Percentiles rank a stretch among this genome's conserved stretches.
Conservation (phyloP, 495 filamentous ascomycete species). For the Schizothecium vesticola region DNA sequence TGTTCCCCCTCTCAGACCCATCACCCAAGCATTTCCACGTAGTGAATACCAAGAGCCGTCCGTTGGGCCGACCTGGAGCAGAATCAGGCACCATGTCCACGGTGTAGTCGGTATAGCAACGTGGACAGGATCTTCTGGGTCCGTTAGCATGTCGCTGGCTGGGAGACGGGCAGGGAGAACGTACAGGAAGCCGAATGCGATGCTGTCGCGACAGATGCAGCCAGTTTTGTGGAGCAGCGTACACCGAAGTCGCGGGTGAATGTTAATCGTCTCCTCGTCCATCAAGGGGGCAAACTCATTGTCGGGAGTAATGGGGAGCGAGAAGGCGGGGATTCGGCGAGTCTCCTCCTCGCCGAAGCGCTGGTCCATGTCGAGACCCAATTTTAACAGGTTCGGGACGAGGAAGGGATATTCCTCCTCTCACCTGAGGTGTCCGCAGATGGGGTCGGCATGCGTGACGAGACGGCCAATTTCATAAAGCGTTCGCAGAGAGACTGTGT, state of each 20-base stretch:
- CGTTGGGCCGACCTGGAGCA: neutral
- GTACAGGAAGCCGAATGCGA: neutral
- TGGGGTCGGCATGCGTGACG: neutral
- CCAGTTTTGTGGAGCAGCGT: neutral
- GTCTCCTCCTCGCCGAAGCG: neutral
- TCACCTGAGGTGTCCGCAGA: slow-evolving; percentile 1
- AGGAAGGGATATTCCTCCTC: slow-evolving; percentile 3
- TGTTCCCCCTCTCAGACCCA: neutral
- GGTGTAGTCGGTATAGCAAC: slow-evolving; percentile 6
- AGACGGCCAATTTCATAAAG: neutral
- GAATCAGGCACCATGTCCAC: slow-evolving; percentile 3
- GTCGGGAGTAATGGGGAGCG: too few species aligned
- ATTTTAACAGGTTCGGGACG: neutral
- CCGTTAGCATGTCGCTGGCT: neutral
- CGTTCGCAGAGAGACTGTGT: neutral
- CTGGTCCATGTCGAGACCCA: neutral
- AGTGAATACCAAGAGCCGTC: slow-evolving; percentile 11
- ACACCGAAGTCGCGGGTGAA: neutral
- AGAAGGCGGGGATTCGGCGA: too few species aligned
- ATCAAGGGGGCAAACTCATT: neutral
- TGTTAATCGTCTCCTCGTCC: neutral
- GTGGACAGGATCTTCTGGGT: neutral
- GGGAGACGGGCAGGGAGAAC: neutral
- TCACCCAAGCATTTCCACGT: slow-evolving; percentile 7
- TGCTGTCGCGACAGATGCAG: neutral